Conservation (phyloP, 495 filamentous ascomycete genomes). For the Talaromyces liani region DNA sequence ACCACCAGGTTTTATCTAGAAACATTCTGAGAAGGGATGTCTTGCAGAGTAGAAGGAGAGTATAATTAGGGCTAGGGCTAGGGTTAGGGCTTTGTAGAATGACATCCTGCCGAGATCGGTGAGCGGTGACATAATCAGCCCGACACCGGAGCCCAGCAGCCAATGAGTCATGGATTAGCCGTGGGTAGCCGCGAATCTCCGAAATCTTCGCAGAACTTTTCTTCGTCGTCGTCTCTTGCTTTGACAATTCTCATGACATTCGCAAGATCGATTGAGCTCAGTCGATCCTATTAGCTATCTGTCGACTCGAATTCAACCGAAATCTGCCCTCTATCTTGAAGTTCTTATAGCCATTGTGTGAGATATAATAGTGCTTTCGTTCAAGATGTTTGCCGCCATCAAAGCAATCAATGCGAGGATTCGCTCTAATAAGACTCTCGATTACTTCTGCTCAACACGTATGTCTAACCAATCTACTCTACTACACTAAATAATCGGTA, state of each 20-base stretch:
- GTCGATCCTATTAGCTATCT: background rate
- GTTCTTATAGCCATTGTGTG: background rate
- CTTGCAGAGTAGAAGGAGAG: background rate
- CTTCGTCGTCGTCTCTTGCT: background rate
- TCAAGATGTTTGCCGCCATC: constrained; percentile 76
- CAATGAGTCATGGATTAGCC: background rate
- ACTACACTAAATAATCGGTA: no score
- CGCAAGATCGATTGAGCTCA: background rate
- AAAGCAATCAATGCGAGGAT: constrained; percentile 95
- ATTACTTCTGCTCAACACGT: constrained; percentile 98
- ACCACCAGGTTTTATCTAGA: background rate
- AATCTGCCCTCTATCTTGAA: background rate
- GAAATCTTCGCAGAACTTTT: background rate
- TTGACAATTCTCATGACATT: background rate
- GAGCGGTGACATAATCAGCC: background rate
- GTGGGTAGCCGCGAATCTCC: background rate
- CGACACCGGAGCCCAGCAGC: background rate
- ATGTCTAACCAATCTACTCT: constrained; percentile 33
- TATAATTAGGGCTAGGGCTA: background rate
- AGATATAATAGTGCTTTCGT: background rate
- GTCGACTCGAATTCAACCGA: background rate
- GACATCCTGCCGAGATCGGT: background rate
- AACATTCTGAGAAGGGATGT: background rate
- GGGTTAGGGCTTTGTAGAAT: background rate
- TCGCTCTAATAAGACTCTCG: constrained; percentile 72